Evolutionary conservation across 805 yeast genomes (phyloP), one percentile per base, ranked within the genome.

Genomic region (Candida tammaniensis): DNA sequence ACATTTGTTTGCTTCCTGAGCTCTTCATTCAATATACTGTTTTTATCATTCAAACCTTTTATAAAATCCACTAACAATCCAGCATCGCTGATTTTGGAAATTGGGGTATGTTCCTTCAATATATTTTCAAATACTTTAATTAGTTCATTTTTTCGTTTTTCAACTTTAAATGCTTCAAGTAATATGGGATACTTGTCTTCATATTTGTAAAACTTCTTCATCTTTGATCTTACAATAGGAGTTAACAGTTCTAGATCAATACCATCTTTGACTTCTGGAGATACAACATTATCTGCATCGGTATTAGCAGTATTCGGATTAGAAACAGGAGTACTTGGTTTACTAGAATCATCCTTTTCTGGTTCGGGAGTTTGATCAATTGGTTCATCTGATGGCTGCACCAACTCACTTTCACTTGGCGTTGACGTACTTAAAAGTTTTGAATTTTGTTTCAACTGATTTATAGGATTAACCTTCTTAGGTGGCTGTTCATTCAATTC

Each of bases 161-260:
- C 96, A 1, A 71, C 64, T 51, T 87, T 85, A 61, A 86, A 93
- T 0, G 98, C 96, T 27, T 82, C 82, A 32, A 88, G 70, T 11
- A 91, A 64, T 27, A 78, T 63, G 0, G 98, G 98, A 53, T 93
- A 91, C 55, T 87, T 88, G 32, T 82, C 83, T 55, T 91, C 98
- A 56, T 89, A 91, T 55, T 87, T 88, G 37, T 72, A 77, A 51
- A 84, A 86, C 61, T 86, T 89, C 36, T 72, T 72, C 56, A 88
- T 58, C 49, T 81, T 83, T 5, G 78, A 59, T 39, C 74, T 72
- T 12, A 87, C 59, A 4, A 73, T 77, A 2, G 73, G 70, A 0
- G 86, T 77, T 21, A 83, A 52, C 2, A 68, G 70, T n/a, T 63
- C 62, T 5, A 71, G 33, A 25, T 61, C 54, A 2, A 57, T 58